Base-by-base conservation (phyloP, 345 rosid species). In the Murraya paniculata region DNA sequence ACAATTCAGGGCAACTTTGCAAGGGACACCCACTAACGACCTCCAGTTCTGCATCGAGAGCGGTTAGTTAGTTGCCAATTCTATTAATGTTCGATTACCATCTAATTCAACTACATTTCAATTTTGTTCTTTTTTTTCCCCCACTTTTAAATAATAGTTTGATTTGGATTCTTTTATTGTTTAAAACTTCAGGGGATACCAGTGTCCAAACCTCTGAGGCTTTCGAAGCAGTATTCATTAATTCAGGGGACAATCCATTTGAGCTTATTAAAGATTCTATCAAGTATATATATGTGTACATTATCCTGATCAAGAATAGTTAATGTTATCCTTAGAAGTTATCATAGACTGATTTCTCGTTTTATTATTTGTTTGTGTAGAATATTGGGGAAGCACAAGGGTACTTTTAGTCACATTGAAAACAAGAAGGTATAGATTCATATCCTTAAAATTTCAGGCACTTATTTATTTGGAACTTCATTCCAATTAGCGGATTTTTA, bases 31-130 rank as follows among this genome's bases (percentile, higher is more conserved):
- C 6, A 75, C 39, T 22, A 84, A 92, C 80, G 87, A 84, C 79
- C 87, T 92, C 56, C 89, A 88, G 70, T 85, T 90, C 80, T 89
- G 93, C 78, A 72, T 87, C 8, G 92, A 92, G 80, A 89, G 94
- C 38, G 91, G 91, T 88, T 19, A 68, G 86, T 41, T 50, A 71
- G 82, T 53, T 57, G 9, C 38, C 45, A 27, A 13, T 68, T 27
- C 72, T 58, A 39, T 69, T 0, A 5, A 19, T 68, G 39, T 68
- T 30, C 27, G 28, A 10, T 67, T 71, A 19, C n/a, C 48, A 28
- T 31, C 6, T 1, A 41, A 48, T 10, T 59, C 18, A n/a, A 11
- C 45, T 19, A 18, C 18, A 27, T 30, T 21, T 24, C 33, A 0
- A 11, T 45, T 75, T 50, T 13, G 7, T 35, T 50, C 6, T 30